Evolutionary conservation across 257 asterid genomes (phyloP).

Genomic region (Salvia miltiorrhiza): DNA sequence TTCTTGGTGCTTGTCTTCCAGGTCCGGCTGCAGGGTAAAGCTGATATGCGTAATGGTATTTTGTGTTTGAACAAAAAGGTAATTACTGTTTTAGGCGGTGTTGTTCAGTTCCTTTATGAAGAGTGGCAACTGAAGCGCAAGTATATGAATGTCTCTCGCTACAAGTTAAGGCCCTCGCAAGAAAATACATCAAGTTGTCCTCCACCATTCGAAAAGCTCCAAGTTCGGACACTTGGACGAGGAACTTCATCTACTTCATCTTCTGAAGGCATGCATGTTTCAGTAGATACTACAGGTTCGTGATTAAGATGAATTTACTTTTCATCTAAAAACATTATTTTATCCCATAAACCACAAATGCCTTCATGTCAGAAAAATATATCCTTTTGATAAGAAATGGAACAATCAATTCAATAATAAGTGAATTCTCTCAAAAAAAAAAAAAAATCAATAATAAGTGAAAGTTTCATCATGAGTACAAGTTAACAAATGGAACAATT

Average conservation of each 20-base stretch:
- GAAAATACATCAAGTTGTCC: conserved; percentile 55
- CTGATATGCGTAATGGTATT: conserved; percentile 50
- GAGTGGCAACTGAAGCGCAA: conserved; percentile 86
- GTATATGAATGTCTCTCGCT: conserved; percentile 60
- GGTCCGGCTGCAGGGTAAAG: conserved; percentile 63
- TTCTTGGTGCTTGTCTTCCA: conserved; percentile 35
- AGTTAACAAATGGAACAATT: neutral
- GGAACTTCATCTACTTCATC: conserved; percentile 23
- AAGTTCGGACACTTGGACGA: conserved; percentile 39
- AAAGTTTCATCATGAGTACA: neutral
- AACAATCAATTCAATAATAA: neutral
- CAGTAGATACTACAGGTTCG: conserved; percentile 24
- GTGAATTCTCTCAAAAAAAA: no score
- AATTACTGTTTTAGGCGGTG: conserved; percentile 63
- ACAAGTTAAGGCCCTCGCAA: conserved; percentile 40
- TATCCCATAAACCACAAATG: neutral
- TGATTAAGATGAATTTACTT: conserved; percentile 4
- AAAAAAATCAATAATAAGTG: neutral
- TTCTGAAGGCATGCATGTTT: conserved; percentile 15
- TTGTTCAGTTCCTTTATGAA: conserved; percentile 75
- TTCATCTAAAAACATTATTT: neutral
- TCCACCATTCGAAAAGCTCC: conserved; percentile 81
- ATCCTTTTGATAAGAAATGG: neutral
- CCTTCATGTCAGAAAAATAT: neutral
- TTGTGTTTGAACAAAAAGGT: conserved; percentile 58